Percentiles rank a stretch among this genome's conserved stretches.
Evolutionary conservation across 768 basidiomycete species (phyloP).

Genomic region (Amanita pseudoporphyria): DNA sequence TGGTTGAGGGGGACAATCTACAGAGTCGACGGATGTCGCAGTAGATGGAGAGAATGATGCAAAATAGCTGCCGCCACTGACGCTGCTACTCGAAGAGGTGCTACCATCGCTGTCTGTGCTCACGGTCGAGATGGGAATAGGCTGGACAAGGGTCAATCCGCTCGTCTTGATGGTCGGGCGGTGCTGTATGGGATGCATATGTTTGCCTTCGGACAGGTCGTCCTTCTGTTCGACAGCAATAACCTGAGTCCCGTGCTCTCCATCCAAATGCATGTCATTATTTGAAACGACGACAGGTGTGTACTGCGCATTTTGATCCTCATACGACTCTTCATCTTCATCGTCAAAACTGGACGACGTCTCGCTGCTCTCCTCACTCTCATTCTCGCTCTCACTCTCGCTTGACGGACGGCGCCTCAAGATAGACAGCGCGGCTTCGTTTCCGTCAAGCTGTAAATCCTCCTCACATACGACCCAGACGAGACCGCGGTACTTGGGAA

Average conservation of each 20-base stretch:
- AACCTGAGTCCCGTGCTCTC: constrained; percentile 8
- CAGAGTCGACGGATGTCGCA: background rate
- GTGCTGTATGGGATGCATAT: constrained; percentile 49
- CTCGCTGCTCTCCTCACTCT: constrained; percentile 18
- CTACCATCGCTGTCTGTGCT: background rate
- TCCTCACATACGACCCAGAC: constrained; percentile 80
- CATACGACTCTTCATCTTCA: constrained; percentile 15
- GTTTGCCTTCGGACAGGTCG: constrained; percentile 22
- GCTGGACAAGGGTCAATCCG: constrained; percentile 2
- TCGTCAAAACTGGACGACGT: constrained; percentile 18
- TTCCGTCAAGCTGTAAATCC: constrained; percentile 34
- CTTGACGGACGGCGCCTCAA: constrained; percentile 6
- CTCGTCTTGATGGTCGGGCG: constrained; percentile 15
- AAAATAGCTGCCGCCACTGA: constrained; percentile 1
- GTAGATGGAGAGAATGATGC: background rate
- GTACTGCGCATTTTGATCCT: constrained; percentile 7
- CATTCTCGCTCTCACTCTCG: constrained; percentile 14
- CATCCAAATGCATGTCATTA: constrained; percentile 13
- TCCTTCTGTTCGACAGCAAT: constrained; percentile 20
- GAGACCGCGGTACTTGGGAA: constrained; percentile 56
- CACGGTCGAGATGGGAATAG: constrained; percentile 8
- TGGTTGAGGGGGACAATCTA: background rate
- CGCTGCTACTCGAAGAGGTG: background rate
- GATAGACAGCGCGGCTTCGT: constrained; percentile 23
- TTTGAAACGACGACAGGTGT: background rate